These are phyloP conservation scores for Imleria badia DNA, from an alignment of 768 basidiomycete species.

Conservation along the genomic window DNA sequence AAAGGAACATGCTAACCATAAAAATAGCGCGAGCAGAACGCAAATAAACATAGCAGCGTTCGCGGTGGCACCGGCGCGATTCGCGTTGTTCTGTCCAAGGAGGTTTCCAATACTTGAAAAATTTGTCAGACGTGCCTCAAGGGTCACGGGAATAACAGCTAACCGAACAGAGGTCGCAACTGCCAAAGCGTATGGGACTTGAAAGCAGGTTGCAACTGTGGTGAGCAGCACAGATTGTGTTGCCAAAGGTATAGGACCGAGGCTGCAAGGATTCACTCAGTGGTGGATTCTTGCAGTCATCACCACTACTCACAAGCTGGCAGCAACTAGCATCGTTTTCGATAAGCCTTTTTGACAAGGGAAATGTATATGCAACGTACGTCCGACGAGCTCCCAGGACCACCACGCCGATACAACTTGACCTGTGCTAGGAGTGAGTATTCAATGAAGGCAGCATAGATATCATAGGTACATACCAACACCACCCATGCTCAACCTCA, in stretches of 20 bases:
- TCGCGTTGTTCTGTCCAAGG: slow-evolving; percentile 74
- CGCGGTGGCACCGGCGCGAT: slow-evolving; percentile 69
- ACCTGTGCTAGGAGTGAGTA: slow-evolving; percentile 33
- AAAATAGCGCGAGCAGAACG: slow-evolving; percentile 55
- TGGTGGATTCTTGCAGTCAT: not conserved
- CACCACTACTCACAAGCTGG: slow-evolving; percentile 44
- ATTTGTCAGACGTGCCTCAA: not conserved
- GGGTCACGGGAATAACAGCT: slow-evolving; percentile 13
- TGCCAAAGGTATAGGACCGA: slow-evolving; percentile 81
- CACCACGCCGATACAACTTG: slow-evolving; percentile 94
- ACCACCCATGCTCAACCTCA: slow-evolving; percentile 78
- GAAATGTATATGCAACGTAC: slow-evolving; percentile 14
- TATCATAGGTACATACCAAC: slow-evolving; percentile 45
- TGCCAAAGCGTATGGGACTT: slow-evolving; percentile 79
- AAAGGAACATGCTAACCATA: slow-evolving; percentile 44
- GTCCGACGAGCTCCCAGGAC: slow-evolving; percentile 88
- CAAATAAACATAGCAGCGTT: slow-evolving; percentile 66
- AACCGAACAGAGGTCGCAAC: slow-evolving; percentile 85
- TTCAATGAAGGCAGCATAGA: not conserved
- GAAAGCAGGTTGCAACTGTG: slow-evolving; percentile 73
- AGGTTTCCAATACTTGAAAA: slow-evolving; percentile 78
- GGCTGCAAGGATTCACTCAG: slow-evolving; percentile 40
- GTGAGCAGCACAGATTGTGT: slow-evolving; percentile 84
- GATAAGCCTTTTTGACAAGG: not conserved
- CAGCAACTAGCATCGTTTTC: slow-evolving; percentile 40